Percentiles rank a stretch among this genome's conserved stretches.
Evolutionary conservation across 176 grass and related monocot genomes (phyloP).

Genomic region (Alopecurus myosuroides): DNA sequence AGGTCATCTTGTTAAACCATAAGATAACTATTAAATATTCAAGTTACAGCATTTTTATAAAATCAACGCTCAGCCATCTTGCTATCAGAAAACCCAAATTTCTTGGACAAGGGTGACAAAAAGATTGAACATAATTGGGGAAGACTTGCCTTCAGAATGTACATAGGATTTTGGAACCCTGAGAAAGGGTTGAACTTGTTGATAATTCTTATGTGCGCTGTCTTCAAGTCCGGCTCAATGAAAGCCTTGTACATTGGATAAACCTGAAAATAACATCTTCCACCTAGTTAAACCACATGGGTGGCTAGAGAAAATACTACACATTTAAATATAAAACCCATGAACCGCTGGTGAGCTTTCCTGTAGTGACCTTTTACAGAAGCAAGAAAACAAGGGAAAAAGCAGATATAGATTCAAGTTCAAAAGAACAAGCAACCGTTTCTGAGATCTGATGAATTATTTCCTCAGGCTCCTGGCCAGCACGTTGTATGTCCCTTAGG

Average conservation of each 20-base stretch:
- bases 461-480: slow-evolving; percentile 95
- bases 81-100: neutral
- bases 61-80: neutral
- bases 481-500: slow-evolving; percentile 94
- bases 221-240: slow-evolving; percentile 92
- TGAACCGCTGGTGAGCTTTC: neutral
- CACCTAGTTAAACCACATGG: slow-evolving; percentile 14
- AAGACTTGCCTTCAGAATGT: slow-evolving; percentile 78
- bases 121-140: neutral
- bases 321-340: slow-evolving; percentile 9
- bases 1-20: slow-evolving; percentile 10
- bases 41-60: neutral
- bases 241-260: slow-evolving; percentile 99
- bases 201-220: slow-evolving; percentile 89
- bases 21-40: slow-evolving; percentile 19
- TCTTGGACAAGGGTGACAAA: neutral
- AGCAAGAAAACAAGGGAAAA: neutral
- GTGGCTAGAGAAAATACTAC: neutral
- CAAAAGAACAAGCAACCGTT: slow-evolving; percentile 55
- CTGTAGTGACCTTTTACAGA: slow-evolving; percentile 6
- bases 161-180: slow-evolving; percentile 97
- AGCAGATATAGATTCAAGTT: slow-evolving; percentile 13
- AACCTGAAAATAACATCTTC: slow-evolving; percentile 48
- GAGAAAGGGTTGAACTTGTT: slow-evolving; percentile 91
- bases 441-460: slow-evolving; percentile 98